A percentile compares a stretch with the other conserved stretches of the same genome.
Evolutionary conservation across 1,284 basidiomycete species (phyloP).

Genomic region (Ustilago shanxiensis): DNA sequence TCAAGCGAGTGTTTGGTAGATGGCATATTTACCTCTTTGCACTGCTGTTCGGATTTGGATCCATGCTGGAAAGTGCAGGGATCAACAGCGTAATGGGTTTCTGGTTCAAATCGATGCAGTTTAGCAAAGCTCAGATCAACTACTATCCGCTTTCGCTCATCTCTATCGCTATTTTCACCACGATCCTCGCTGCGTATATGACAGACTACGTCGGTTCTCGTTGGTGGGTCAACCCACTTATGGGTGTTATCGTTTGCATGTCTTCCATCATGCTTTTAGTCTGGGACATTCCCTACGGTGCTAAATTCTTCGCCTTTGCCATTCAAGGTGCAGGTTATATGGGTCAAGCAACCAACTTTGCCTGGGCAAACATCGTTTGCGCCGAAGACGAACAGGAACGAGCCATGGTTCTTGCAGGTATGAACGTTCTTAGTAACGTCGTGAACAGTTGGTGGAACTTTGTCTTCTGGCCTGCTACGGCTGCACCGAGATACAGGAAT

Average conservation of each 20-base stretch:
- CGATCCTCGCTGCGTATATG: slow-evolving; percentile 40
- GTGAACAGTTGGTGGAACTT: slow-evolving; percentile 64
- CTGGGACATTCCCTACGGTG: slow-evolving; percentile 55
- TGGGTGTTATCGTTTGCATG: slow-evolving; percentile 42
- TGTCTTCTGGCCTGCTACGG: slow-evolving; percentile 57
- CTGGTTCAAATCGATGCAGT: slow-evolving; percentile 75
- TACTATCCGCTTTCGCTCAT: slow-evolving; percentile 53
- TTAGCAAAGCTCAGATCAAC: slow-evolving; percentile 40
- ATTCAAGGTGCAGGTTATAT: slow-evolving; percentile 60
- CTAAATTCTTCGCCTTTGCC: slow-evolving; percentile 61
- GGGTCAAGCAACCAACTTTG: slow-evolving; percentile 67
- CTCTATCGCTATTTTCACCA: slow-evolving; percentile 51
- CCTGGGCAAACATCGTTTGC: slow-evolving; percentile 66
- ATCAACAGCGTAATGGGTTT: slow-evolving; percentile 82
- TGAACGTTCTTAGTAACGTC: slow-evolving; percentile 55
- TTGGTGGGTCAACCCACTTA: slow-evolving; percentile 50
- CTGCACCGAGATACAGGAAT: slow-evolving; percentile 54
- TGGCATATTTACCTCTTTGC: slow-evolving; percentile 74
- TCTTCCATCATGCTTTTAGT: slow-evolving; percentile 52
- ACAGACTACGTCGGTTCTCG: slow-evolving; percentile 41
- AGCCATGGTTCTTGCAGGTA: slow-evolving; percentile 53
- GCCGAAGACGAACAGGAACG: slow-evolving; percentile 63
- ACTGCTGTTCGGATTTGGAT: slow-evolving; percentile 74
- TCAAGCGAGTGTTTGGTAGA: slow-evolving; percentile 75
- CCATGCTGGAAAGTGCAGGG: slow-evolving; percentile 79